Percentiles rank a stretch among this genome's conserved stretches.
Evolutionary conservation across 352 stramenopile species (phyloP).

Genomic region (Pythium rishiriense): DNA sequence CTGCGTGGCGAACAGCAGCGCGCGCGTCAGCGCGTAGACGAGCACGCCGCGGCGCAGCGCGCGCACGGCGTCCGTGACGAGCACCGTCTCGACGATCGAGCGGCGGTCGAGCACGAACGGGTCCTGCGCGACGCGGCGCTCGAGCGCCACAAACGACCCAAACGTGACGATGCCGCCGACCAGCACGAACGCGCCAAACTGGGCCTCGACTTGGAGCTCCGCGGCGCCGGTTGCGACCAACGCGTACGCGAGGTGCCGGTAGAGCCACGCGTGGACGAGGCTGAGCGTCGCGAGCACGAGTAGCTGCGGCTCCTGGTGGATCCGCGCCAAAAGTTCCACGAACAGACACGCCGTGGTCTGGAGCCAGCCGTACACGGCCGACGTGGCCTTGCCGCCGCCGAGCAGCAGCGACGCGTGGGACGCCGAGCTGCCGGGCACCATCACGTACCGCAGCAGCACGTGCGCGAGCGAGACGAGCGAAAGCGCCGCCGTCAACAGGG

Average conservation of each 20-base stretch:
- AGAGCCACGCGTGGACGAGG: slow-evolving; percentile 30
- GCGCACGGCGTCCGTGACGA: slow-evolving; percentile 26
- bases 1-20: slow-evolving; percentile 28
- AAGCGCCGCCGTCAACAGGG: slow-evolving; percentile 15
- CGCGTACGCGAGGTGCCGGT: slow-evolving; percentile 18
- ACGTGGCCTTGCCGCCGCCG: slow-evolving; percentile 28
- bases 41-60: slow-evolving; percentile 25
- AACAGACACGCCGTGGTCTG: slow-evolving; percentile 28
- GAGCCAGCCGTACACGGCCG: slow-evolving; percentile 29
- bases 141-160: slow-evolving; percentile 28
- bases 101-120: slow-evolving; percentile 34
- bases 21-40: slow-evolving; percentile 23
- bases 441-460: slow-evolving; percentile 32
- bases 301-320: slow-evolving; percentile 35
- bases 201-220: slow-evolving; percentile 11
- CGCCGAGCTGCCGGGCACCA: slow-evolving; percentile 26
- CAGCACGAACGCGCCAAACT: slow-evolving; percentile 27
- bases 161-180: slow-evolving; percentile 28
- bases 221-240: slow-evolving; percentile 17
- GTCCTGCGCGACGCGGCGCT: slow-evolving; percentile 26
- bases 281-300: slow-evolving; percentile 34
- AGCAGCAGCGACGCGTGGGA: slow-evolving; percentile 26
- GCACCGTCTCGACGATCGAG: slow-evolving; percentile 28
- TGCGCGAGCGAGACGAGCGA: slow-evolving; percentile 22
- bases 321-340: slow-evolving; percentile 24